phyloP scores from a whole-genome alignment of 176 grass and related monocot genomes.

The Coix lacrymajobi region DNA sequence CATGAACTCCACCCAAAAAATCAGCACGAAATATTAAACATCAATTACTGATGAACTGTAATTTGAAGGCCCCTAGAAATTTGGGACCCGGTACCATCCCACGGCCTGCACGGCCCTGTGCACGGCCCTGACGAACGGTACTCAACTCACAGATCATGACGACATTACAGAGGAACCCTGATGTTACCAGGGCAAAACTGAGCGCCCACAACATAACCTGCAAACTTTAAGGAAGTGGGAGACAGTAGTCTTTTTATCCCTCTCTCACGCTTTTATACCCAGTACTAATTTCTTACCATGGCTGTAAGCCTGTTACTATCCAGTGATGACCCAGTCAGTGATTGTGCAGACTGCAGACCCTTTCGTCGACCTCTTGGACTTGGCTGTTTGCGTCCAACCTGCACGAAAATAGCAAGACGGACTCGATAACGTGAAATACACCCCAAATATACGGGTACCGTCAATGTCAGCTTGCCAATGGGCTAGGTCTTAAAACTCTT shows the following conservation, averaged over 20 bases:
- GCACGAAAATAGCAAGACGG: neutral
- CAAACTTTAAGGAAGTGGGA: neutral
- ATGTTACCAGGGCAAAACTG: neutral
- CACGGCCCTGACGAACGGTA: too few species aligned
- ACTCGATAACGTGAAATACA: conserved; percentile 4
- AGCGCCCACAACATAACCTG: neutral
- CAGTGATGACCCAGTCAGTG: neutral
- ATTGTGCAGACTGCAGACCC: neutral
- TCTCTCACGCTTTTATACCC: neutral
- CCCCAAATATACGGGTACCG: neutral
- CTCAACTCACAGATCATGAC: neutral
- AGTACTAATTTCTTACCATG: neutral
- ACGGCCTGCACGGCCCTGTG: too few species aligned
- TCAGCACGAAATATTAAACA: too few species aligned
- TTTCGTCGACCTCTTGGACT: neutral
- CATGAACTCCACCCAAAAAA: too few species aligned
- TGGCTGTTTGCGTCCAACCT: neutral
- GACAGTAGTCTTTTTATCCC: neutral
- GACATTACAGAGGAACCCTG: neutral
- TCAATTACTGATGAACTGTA: too few species aligned
- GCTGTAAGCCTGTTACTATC: neutral
- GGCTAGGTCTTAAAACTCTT: neutral
- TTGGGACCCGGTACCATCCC: too few species aligned
- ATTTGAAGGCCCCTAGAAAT: too few species aligned
- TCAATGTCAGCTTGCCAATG: neutral